These are phyloP conservation scores for Umbelopsis ramanniana DNA, from an alignment of 192 early-diverging fungal species.

Conservation along the genomic window DNA sequence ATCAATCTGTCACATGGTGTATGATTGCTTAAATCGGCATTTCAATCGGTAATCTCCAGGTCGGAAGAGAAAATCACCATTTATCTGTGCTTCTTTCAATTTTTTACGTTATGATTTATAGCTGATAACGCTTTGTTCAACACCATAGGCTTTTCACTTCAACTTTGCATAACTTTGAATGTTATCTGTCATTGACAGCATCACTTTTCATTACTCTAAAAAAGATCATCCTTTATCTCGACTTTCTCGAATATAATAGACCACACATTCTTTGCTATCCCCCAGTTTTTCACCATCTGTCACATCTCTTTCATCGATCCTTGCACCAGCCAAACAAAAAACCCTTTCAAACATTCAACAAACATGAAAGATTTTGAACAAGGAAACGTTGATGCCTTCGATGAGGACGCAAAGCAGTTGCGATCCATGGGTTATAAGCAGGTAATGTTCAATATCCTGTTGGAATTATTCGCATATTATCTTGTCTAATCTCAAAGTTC, in stretches of 20 bases:
- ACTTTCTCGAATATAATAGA: not conserved
- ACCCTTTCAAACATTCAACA: not conserved
- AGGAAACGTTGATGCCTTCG: not conserved
- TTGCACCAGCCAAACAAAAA: not conserved
- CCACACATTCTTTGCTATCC: not conserved
- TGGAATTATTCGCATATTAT: not conserved
- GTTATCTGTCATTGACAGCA: not conserved
- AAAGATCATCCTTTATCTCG: slow-evolving; percentile 1
- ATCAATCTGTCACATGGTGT: not conserved
- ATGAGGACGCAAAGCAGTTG: slow-evolving; percentile 9
- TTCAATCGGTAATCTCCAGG: not conserved
- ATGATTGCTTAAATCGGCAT: not conserved
- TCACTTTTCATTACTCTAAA: slow-evolving; percentile 1
- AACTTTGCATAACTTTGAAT: not conserved
- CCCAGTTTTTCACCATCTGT: not conserved
- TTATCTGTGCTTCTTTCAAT: not conserved
- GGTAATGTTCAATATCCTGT: not conserved
- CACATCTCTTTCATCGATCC: not conserved
- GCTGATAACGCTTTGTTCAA: not conserved
- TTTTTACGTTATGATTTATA: not conserved
- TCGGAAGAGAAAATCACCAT: not conserved
- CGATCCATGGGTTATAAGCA: slow-evolving; percentile 1
- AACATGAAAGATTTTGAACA: slow-evolving; percentile 10
- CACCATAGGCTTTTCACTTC: not conserved
- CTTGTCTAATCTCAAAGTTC: not conserved